Evolutionary conservation across 306 rosid genomes (phyloP).

Genomic region (Fragaria ananassa): DNA sequence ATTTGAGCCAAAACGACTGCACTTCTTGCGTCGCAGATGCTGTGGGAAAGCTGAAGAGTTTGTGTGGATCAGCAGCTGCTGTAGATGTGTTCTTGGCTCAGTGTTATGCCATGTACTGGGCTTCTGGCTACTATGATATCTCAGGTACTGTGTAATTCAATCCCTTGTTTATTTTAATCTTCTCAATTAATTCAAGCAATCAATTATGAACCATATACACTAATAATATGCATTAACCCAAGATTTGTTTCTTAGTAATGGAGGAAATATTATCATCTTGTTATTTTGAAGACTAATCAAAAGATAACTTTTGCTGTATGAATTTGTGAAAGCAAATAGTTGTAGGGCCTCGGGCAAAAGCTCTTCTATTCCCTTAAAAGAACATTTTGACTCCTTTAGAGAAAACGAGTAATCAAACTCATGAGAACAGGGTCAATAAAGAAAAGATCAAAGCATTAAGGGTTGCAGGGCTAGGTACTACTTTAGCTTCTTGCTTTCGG

Average conservation of each 20-base stretch:
- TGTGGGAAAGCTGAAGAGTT: conserved; percentile 65
- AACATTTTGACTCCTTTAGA: conserved; percentile 11
- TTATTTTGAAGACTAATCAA: not conserved
- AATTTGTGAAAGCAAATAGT: not conserved
- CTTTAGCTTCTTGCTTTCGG: conserved; percentile 33
- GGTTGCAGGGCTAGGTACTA: conserved; percentile 4
- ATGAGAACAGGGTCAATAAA: conserved; percentile 32
- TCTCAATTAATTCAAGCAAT: not conserved
- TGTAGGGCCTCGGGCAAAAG: not conserved
- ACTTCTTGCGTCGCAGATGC: conserved; percentile 67
- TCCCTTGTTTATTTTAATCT: not conserved
- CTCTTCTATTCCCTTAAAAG: not conserved
- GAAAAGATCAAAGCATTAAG: conserved; percentile 30
- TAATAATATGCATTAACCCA: not conserved
- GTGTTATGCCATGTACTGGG: conserved; percentile 89
- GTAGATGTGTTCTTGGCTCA: conserved; percentile 85
- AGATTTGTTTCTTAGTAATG: not conserved
- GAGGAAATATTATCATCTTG: not conserved
- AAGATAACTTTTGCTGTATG: not conserved
- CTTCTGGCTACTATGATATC: conserved; percentile 74
- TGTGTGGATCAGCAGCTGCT: conserved; percentile 90
- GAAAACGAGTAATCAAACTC: conserved; percentile 5
- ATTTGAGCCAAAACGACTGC: conserved; percentile 63
- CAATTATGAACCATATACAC: not conserved
- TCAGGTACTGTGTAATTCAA: conserved; percentile 45